phyloP scores from a whole-genome alignment of 148 eudicot species.

The Rheum nobile region DNA sequence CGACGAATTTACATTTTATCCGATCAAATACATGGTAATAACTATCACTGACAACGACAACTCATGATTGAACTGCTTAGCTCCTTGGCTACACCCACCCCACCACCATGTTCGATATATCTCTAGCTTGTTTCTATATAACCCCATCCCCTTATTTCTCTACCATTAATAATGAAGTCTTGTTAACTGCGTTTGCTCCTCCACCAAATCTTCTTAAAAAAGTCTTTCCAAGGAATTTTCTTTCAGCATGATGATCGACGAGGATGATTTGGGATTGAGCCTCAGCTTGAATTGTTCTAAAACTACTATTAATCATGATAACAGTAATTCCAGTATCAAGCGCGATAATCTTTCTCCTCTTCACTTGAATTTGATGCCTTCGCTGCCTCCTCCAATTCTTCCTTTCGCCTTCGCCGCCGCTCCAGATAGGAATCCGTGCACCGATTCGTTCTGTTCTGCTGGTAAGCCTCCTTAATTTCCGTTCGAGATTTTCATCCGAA shows the following conservation, averaged over 20 bases:
- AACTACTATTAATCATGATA: background rate
- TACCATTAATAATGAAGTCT: background rate
- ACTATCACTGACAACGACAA: no score
- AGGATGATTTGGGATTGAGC: constrained; percentile 9
- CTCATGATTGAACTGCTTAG: constrained; percentile 10
- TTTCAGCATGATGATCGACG: background rate
- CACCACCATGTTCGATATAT: no score
- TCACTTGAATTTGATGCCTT: constrained; percentile 9
- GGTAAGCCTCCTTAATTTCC: background rate
- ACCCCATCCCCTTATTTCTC: background rate
- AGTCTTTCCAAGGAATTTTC: background rate
- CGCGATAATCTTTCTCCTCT: background rate
- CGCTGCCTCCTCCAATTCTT: background rate
- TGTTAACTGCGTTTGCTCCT: background rate
- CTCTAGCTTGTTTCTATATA: constrained; percentile 6
- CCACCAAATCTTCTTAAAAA: background rate
- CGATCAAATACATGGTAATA: no score
- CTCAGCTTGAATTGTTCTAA: background rate
- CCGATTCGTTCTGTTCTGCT: background rate
- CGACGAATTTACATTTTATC: no score
- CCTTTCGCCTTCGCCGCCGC: background rate
- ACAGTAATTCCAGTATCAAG: background rate
- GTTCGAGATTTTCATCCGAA: background rate
- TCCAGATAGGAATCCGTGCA: background rate
- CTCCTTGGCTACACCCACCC: no score